Evolutionary conservation across 345 rosid genomes (phyloP).

Genomic region (Heritiera littoralis): DNA sequence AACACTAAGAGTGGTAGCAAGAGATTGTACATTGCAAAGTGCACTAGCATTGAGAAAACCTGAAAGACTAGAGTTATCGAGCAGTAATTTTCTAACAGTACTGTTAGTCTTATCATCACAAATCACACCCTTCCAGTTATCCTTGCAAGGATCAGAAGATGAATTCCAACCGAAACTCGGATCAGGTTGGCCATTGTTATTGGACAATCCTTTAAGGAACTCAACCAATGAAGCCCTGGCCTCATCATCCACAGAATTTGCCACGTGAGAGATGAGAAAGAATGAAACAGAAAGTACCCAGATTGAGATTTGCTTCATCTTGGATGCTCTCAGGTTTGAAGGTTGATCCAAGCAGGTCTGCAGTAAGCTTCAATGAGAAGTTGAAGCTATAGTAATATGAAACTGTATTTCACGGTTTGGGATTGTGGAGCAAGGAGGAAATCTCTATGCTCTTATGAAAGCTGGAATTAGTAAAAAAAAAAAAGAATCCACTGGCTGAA

Average conservation of each 20-base stretch:
- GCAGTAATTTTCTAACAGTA: slow-evolving; percentile 29
- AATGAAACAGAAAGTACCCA: slow-evolving; percentile 30
- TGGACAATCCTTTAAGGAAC: slow-evolving; percentile 37
- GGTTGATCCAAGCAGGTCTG: slow-evolving; percentile 7
- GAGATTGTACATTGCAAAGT: slow-evolving; percentile 38
- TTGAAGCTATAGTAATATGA: slow-evolving; percentile 1
- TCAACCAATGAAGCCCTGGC: slow-evolving; percentile 28
- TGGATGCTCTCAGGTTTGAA: slow-evolving; percentile 17
- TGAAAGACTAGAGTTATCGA: slow-evolving; percentile 36
- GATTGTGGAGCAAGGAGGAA: slow-evolving; percentile 27
- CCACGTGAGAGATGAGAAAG: slow-evolving; percentile 21
- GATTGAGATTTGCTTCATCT: slow-evolving; percentile 35
- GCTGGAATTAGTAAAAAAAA: slow-evolving; percentile 15
- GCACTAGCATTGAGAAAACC: slow-evolving; percentile 45
- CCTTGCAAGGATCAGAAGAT: slow-evolving; percentile 50
- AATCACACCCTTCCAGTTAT: slow-evolving; percentile 34
- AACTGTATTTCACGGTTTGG: slow-evolving; percentile 18
- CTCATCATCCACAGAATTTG: slow-evolving; percentile 32
- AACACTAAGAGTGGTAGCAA: slow-evolving; percentile 38
- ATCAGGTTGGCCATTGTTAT: slow-evolving; percentile 23
- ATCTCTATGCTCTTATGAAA: slow-evolving; percentile 33
- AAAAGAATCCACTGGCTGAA: slow-evolving; percentile 25
- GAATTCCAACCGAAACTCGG: slow-evolving; percentile 37
- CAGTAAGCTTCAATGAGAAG: slow-evolving; percentile 4
- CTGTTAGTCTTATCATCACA: slow-evolving; percentile 28